These are phyloP conservation scores for Micractinium conductrix DNA, from an alignment of 139 green algal genomes.

Conservation along the genomic window DNA sequence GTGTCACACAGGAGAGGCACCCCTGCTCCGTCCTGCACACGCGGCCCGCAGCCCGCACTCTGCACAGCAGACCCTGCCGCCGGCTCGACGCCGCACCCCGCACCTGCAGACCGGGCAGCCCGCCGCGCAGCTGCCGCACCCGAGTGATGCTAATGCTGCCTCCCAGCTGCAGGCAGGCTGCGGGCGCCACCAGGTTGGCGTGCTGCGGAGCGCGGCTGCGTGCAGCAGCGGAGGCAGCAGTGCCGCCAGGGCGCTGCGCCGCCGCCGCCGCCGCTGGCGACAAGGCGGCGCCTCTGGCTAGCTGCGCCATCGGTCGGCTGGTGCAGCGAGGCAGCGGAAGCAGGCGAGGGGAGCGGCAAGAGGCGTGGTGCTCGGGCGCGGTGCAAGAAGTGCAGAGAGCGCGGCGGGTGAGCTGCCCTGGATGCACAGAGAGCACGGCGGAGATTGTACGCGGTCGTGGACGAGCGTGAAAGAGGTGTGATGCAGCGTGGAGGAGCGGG, in stretches of 20 bases:
- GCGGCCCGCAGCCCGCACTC: background rate
- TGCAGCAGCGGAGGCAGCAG: background rate
- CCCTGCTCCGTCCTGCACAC: background rate
- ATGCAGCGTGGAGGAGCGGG: no score
- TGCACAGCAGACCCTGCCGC: no score
- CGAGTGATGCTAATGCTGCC: no score
- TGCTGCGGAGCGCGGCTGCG: background rate
- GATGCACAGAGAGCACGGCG: no score
- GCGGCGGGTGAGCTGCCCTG: background rate
- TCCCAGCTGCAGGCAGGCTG: constrained; percentile 11
- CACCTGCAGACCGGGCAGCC: no score
- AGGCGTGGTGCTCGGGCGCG: no score
- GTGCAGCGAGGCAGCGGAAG: background rate
- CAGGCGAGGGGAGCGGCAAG: no score
- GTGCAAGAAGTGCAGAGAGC: no score
- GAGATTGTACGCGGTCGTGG: no score
- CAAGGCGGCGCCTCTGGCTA: background rate
- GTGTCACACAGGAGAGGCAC: no score
- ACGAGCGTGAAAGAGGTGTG: no score
- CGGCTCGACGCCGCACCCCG: no score
- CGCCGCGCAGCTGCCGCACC: background rate
- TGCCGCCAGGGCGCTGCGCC: background rate
- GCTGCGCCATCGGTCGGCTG: background rate
- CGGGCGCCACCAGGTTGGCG: constrained; percentile 1
- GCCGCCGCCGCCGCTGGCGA: background rate